Evolutionary conservation across 345 rosid species (phyloP), one percentile per base, ranked within the genome.

Genomic region (Citrus inodora): DNA sequence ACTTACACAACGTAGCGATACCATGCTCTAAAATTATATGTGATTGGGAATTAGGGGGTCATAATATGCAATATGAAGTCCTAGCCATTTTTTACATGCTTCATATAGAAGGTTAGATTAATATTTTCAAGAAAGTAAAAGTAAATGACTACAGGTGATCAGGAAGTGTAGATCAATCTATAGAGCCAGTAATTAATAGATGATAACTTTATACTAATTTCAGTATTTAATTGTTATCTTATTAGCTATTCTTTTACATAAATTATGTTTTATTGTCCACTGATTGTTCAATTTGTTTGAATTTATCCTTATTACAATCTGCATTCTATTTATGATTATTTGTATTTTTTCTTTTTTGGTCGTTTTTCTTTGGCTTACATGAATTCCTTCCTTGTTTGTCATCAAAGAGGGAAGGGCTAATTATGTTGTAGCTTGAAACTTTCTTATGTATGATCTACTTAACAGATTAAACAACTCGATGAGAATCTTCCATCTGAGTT

Each of bases 381-480:
- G 63, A 9, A 4, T 13, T 5, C 9, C 28, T 58, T 33, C 67
- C 33, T 68, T 38, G 21, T 58, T 61, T 77, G 58, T 69, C 40
- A 21, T 77, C 13, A 11, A 48, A 27, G n/a, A 58, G 27, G 42
- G 10, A 16, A 19, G 32, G 64, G 51, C 62, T 28, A 71, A 14
- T 64, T 59, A 5, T 70, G 8, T 78, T 58, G 68, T 69, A 25
- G 35, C 56, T 78, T 66, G 21, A 70, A 40, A 48, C 46, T 82
- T 38, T 79, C 62, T 70, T 35, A 61, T 74, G 25, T 13, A 6
- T 84, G 67, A 27, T 84, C 30, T 55, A 4, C 48, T 28, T 32
- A 25, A 68, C 82, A 95, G 99, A 80, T 87, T 80, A 93, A 88
- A 82, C 85, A 91, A 85, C 89, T 93, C 70, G 93, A 90, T 77